Evolutionary conservation across 2,329 filamentous ascomycete species (phyloP), one percentile per base, ranked within the genome.

Genomic region (Neophaeococcomyces aloes): DNA sequence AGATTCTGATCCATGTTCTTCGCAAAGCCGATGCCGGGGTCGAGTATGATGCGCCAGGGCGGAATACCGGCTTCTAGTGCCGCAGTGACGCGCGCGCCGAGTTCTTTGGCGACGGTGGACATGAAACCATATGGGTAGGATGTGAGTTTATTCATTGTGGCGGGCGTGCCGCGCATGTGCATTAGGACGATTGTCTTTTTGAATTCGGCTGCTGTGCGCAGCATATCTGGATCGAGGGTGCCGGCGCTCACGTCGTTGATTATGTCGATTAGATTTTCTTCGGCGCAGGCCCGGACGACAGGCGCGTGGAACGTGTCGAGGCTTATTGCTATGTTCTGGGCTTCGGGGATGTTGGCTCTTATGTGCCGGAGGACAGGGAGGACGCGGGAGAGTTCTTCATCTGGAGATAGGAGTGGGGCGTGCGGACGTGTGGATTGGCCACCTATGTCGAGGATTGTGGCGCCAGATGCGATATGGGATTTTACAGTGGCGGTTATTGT

Each of bases 181-280:
- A 93, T 94, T 40, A 95, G 72, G 51, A 79, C 71, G 25, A 95
- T 79, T 2, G 87, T 86, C 55, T 81, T 86, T 29, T 84, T 81
- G 0, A 91, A 73, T 3, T 74, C 70, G 0, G 85, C 89, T 49
- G 89, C 81, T 0, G 84, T 87, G 11, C 78, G 57, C 1, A 98
- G 75, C 87, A 98, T 96, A 1, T 74, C 72, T 0, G 76, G 66
- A 60, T 96, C 91, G 39, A 94, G 69, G 3, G 70, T 59, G 3
- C 91, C 91, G 1, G 82, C 86, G 0, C 86, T 93, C 29, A 98
- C 80, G 62, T 98, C 91, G 65, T 98, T 98, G 65, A 98, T 78
- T 50, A 98, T 83, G 60, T 95, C 81, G 5, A 88, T 89, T 3
- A 42, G 31, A 39, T 91, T 91, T 3, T 81, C 84, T 19, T 70